Base-by-base conservation (phyloP, 1,284 basidiomycete genomes). In the Austropuccinia psidii region DNA sequence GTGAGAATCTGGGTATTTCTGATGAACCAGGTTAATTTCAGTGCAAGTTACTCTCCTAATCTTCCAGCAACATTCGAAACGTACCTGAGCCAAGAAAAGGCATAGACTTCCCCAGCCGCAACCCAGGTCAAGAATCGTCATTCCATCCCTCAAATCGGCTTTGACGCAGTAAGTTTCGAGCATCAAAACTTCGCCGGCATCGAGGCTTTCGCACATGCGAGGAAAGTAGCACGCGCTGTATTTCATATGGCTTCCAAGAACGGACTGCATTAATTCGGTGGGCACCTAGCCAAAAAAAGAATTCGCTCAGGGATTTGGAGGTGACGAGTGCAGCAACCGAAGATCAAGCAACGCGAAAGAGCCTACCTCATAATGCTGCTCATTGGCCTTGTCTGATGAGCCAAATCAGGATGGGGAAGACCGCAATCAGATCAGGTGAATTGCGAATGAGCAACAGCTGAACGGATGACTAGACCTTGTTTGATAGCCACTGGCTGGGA, bases 61-160 rank as follows among this genome's bases (percentile, higher is more conserved):
- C 11, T 21, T n/a, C 21, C 45, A 17, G 21, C 21, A 3, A 21
- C n/a, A n/a, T 27, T 21, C 43, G 13, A n/a, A 15, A 78, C 81
- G 72, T 62, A 87, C 87, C 82, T 88, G 82, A 0, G 89, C 88
- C 2, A 90, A 82, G 78, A 86, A 90, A 13, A 90, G 78, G 0
- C 87, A 86, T 60, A 90, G 79, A 77, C 87, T 88, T 13, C 89
- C 89, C 89, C 88, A 90, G 7, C 88, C 89, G 80, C 89, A 90
- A 13, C 89, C 89, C 17, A 90, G 81, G 80, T 90, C 89, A 39
- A 90, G 81, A 24, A 90, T 83, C 75, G 87, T 86, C 75, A 86
- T 83, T 0, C 88, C 89, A 76, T 90, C 87, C 50, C 79, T 77
- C 9, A 91, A 78, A 61, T 85, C 83, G 0, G 88, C 89, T 77